Percentiles rank a stretch among this genome's conserved stretches.
These are phyloP conservation scores for Globisporangium sylvaticum DNA, from an alignment of 352 stramenopile genomes.

Conservation along the genomic window DNA sequence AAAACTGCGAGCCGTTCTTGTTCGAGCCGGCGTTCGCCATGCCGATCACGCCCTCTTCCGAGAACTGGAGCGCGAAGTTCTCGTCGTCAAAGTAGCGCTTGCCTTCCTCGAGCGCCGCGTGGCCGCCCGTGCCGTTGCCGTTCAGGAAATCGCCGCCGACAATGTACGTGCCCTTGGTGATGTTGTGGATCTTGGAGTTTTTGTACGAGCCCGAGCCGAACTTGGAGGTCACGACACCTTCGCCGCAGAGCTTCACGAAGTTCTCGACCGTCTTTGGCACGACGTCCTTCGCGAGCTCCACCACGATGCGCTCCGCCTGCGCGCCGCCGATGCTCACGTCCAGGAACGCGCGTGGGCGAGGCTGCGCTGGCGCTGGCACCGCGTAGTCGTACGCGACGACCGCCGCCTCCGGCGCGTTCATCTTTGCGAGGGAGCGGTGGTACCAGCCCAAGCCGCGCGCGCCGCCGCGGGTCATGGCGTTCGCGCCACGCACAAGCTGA, in stretches of 20 bases:
- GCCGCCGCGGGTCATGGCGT: conserved; percentile 53
- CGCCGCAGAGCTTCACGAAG: conserved; percentile 72
- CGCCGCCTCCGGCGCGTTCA: conserved; percentile 65
- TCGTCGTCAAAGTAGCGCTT: conserved; percentile 82
- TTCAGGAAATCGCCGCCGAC: conserved; percentile 70
- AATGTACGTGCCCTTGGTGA: conserved; percentile 79
- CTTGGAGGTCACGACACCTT: conserved; percentile 53
- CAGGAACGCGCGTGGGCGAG: conserved; percentile 70
- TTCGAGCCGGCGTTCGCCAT: conserved; percentile 98
- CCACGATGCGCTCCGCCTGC: conserved; percentile 68
- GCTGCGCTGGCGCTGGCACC: conserved; percentile 41
- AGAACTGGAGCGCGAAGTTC: conserved; percentile 86
- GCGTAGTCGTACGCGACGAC: conserved; percentile 62
- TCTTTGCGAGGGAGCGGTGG: conserved; percentile 79
- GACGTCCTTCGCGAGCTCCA: conserved; percentile 83
- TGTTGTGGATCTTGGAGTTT: conserved; percentile 80
- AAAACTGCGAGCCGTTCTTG: conserved; percentile 99
- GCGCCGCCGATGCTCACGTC: conserved; percentile 81
- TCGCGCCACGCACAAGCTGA: conserved; percentile 52
- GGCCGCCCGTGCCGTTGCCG: conserved; percentile 70
- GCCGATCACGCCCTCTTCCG: conserved; percentile 75
- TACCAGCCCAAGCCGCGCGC: conserved; percentile 81
- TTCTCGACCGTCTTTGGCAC: conserved; percentile 73
- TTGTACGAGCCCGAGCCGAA: conserved; percentile 78
- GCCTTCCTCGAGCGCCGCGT: conserved; percentile 64